phyloP scores from a whole-genome alignment of 176 grass and related monocot genomes.

The Aegilops bicornis region DNA sequence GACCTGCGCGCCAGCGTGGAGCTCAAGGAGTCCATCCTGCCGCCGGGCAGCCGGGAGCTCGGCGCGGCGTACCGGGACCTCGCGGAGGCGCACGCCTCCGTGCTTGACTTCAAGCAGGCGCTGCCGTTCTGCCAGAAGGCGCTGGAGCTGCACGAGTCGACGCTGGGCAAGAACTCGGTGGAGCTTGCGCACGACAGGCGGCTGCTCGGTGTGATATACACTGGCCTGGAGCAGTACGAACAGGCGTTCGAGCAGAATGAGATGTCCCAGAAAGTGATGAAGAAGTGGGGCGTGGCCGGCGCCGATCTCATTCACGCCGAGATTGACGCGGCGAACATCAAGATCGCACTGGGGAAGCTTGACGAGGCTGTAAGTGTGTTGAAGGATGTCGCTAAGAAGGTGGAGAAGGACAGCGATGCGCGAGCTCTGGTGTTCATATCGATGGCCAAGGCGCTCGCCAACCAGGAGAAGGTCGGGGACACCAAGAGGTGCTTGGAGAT shows the following conservation, averaged over 20 bases:
- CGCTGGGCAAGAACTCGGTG: conserved; percentile 75
- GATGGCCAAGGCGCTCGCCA: conserved; percentile 73
- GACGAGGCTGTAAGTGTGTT: conserved; percentile 66
- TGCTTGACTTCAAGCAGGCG: conserved; percentile 89
- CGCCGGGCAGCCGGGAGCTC: conserved; percentile 68
- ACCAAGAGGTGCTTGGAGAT: conserved; percentile 75
- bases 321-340: conserved; percentile 78
- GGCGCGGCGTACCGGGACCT: conserved; percentile 67
- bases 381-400: conserved; percentile 41
- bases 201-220: conserved; percentile 94
- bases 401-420: conserved; percentile 55
- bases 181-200: conserved; percentile 83
- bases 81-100: conserved; percentile 64
- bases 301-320: conserved; percentile 66
- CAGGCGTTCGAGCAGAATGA: conserved; percentile 80
- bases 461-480: conserved; percentile 63
- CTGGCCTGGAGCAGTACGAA: conserved; percentile 75
- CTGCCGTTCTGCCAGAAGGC: conserved; percentile 79
- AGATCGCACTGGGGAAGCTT: conserved; percentile 77
- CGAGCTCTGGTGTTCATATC: conserved; percentile 80
- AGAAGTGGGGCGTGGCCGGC: conserved; percentile 62
- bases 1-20: conserved; percentile 76
- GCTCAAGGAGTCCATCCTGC: conserved; percentile 83
- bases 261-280: conserved; percentile 76
- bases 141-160: conserved; percentile 58